Base-by-base conservation (phyloP, 495 filamentous ascomycete genomes). In the Apiosordaria backusii region DNA sequence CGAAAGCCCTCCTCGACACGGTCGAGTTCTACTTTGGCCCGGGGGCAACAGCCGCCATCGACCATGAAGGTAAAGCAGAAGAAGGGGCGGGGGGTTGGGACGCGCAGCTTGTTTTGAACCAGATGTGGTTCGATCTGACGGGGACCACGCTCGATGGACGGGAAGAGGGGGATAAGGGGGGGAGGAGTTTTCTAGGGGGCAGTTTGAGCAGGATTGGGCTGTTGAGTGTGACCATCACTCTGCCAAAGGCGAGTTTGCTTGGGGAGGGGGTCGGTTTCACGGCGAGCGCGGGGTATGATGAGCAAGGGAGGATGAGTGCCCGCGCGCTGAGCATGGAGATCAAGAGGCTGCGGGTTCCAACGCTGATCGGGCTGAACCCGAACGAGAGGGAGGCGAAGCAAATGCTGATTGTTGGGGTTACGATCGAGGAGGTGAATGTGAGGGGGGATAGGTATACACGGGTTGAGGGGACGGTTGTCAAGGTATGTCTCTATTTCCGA, bases 351-450 rank as follows among this genome's bases (percentile, higher is more conserved):
- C 76, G 77, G n/a, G 75, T 89, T 18, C 85, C 87, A 58, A 82
- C 82, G 21, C 64, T 90, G 45, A 78, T 90, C 25, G 88, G 88
- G 2, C 78, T 90, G 10, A 88, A 89, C 67, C 54, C 67, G 1
- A 83, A 88, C 69, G 88, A 90, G 77, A 69, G 87, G 57, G 21
- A 63, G 22, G 78, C 76, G 24, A 87, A 84, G 77, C 88, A 90
- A 77, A 78, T 86, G 61, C 76, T 90, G 0, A 68, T 86, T 5
- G 80, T 79, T 0, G 85, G 80, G 59, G 69, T 88, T 0, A 80
- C 81, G 71, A 75, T 90, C 24, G 86, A 88, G 54, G 69, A 71
- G 65, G 74, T 79, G 45, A 64, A 69, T 29, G 59, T 57, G 4
- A 62, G 35, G 10, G 67, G 73, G 18, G 84, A 88, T 69, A 67